Evolutionary conservation across 2,329 filamentous ascomycete genomes (phyloP).

Genomic region (Trichoderma polysporum): DNA sequence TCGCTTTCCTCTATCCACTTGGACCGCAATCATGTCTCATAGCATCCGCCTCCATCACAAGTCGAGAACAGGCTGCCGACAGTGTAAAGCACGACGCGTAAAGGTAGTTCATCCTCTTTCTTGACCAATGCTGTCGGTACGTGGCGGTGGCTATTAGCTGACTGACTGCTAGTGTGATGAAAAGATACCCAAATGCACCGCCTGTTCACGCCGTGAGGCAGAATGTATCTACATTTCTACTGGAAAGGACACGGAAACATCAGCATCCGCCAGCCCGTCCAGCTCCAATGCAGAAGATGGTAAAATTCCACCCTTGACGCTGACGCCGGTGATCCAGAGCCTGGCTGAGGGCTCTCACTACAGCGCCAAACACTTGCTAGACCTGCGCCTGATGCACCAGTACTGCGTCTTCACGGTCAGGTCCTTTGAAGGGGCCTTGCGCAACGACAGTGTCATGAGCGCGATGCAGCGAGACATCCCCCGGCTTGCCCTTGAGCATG

Average conservation of each 20-base stretch:
- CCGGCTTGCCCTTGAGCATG: background rate
- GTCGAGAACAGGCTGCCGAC: background rate
- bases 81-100: background rate
- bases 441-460: background rate
- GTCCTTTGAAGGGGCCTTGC: background rate
- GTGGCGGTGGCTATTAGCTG: background rate
- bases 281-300: background rate
- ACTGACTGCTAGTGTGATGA: background rate
- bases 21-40: background rate
- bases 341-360: background rate
- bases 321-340: background rate
- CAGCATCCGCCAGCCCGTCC: background rate
- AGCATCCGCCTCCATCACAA: background rate
- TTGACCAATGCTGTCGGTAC: background rate
- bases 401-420: background rate
- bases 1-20: too few relatives aligned
- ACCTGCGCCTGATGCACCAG: background rate
- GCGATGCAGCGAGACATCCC: background rate
- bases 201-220: background rate
- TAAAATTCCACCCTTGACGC: too few relatives aligned
- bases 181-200: background rate
- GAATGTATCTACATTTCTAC: background rate
- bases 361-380: background rate
- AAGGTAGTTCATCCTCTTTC: background rate
- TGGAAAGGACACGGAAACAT: background rate